These are phyloP conservation scores for Cubamyces lactineus DNA, from an alignment of 768 basidiomycete species.

Conservation along the genomic window DNA sequence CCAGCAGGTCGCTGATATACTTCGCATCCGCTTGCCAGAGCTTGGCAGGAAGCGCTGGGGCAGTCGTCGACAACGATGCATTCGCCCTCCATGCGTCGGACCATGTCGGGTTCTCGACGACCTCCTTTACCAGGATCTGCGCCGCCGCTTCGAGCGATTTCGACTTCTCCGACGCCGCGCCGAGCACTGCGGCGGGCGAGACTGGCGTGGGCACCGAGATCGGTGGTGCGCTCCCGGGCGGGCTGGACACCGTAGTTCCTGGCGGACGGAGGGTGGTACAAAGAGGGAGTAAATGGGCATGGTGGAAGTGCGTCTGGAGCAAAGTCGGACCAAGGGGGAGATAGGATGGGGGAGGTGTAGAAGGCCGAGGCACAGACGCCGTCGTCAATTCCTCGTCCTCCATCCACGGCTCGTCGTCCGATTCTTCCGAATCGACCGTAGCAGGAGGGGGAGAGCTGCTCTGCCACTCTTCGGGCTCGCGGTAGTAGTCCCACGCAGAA, in stretches of 20 bases:
- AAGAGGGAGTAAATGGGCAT: slow-evolving; percentile 61
- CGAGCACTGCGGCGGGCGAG: slow-evolving; percentile 74
- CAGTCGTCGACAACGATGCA: slow-evolving; percentile 25
- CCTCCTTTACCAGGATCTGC: slow-evolving; percentile 63
- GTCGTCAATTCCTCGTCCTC: slow-evolving; percentile 33
- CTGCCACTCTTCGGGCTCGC: slow-evolving; percentile 54
- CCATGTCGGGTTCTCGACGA: slow-evolving; percentile 75
- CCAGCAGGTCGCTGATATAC: slow-evolving; percentile 47
- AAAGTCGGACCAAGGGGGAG: slow-evolving; percentile 72
- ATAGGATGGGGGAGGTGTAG: slow-evolving; percentile 72
- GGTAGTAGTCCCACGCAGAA: slow-evolving; percentile 44
- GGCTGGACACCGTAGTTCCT: slow-evolving; percentile 41
- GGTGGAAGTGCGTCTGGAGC: slow-evolving; percentile 69
- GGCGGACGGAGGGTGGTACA: slow-evolving; percentile 64
- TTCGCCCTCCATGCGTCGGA: slow-evolving; percentile 63
- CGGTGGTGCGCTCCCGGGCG: slow-evolving; percentile 41
- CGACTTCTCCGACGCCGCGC: slow-evolving; percentile 64
- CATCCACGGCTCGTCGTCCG: slow-evolving; percentile 42
- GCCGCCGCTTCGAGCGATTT: slow-evolving; percentile 72
- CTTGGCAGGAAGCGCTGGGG: slow-evolving; percentile 35
- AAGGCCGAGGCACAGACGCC: slow-evolving; percentile 52
- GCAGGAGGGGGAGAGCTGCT: slow-evolving; percentile 36
- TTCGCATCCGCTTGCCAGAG: slow-evolving; percentile 66
- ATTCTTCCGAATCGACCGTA: slow-evolving; percentile 43
- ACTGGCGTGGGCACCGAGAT: slow-evolving; percentile 81